These are phyloP conservation scores for Kwoniella mangroviensis DNA, from an alignment of 768 basidiomycete species.

Conservation along the genomic window DNA sequence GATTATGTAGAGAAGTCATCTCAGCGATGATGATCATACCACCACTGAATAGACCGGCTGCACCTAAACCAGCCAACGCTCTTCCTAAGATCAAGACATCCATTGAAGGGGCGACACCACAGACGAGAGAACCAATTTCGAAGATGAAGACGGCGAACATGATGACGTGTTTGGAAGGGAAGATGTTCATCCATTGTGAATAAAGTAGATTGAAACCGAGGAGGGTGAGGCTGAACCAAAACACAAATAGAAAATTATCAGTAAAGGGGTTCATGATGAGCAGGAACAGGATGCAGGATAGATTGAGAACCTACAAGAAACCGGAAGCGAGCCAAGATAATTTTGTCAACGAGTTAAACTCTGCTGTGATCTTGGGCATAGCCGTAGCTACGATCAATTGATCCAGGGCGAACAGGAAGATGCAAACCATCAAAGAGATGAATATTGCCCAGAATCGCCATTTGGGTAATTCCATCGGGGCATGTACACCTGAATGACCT, in stretches of 20 bases:
- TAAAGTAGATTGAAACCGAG: constrained; percentile 54
- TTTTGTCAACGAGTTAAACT: constrained; percentile 50
- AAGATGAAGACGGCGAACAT: constrained; percentile 58
- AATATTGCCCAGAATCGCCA: constrained; percentile 45
- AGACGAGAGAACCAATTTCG: constrained; percentile 62
- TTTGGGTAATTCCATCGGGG: constrained; percentile 42
- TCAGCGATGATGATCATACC: constrained; percentile 51
- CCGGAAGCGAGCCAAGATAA: constrained; percentile 55
- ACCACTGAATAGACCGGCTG: constrained; percentile 58
- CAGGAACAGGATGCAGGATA: too few species aligned
- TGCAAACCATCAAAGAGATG: constrained; percentile 37
- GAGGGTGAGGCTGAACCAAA: constrained; percentile 46
- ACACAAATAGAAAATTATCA: too few species aligned
- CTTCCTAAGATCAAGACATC: constrained; percentile 59
- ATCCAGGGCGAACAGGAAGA: constrained; percentile 55
- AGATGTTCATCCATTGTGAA: constrained; percentile 50
- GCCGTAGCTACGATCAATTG: constrained; percentile 59
- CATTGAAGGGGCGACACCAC: constrained; percentile 58
- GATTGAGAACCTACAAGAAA: constrained; percentile 40
- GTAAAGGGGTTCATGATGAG: background rate
- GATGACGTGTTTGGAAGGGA: constrained; percentile 56
- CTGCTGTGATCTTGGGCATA: constrained; percentile 52
- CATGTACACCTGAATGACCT: constrained; percentile 18
- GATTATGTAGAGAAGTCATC: constrained; percentile 44
- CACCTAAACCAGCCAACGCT: constrained; percentile 62